Evolutionary conservation across 1,284 basidiomycete species (phyloP).

Genomic region (Spongiforma sp.): DNA sequence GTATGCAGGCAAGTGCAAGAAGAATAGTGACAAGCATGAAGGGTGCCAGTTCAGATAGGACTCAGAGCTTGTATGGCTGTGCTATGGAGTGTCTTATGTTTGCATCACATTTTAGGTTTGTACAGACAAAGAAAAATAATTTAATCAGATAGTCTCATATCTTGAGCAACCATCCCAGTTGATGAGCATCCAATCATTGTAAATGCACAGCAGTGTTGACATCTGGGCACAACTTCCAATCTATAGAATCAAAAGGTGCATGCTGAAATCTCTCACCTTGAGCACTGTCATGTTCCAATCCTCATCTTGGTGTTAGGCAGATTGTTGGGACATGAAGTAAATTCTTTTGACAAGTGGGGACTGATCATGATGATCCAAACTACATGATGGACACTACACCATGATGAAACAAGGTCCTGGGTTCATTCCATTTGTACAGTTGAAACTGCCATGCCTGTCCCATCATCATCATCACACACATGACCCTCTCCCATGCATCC

Average conservation of each 20-base stretch:
- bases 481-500: too few species aligned
- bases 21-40: too few species aligned
- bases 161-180: constrained; percentile 77
- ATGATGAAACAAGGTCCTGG: constrained; percentile 90
- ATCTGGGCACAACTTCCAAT: constrained; percentile 97
- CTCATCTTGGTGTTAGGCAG: constrained; percentile 87
- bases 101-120: too few species aligned
- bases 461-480: constrained; percentile 96
- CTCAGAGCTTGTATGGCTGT: too few species aligned
- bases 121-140: too few species aligned
- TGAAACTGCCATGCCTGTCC: constrained; percentile 98
- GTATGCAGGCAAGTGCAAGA: too few species aligned
- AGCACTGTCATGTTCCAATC: constrained; percentile 98
- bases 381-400: constrained; percentile 50
- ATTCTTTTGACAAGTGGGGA: constrained; percentile 66
- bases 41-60: too few species aligned
- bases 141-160: constrained; percentile 23
- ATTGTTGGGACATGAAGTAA: constrained; percentile 93
- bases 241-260: too few species aligned
- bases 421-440: constrained; percentile 95
- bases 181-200: constrained; percentile 84
- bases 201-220: constrained; percentile 84
- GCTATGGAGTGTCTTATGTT: too few species aligned
- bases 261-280: too few species aligned
- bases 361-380: background rate